Percentiles rank a stretch among this genome's conserved stretches.
These are phyloP conservation scores for Globisporangium ultimum DNA, from an alignment of 352 stramenopile genomes.

Conservation along the genomic window DNA sequence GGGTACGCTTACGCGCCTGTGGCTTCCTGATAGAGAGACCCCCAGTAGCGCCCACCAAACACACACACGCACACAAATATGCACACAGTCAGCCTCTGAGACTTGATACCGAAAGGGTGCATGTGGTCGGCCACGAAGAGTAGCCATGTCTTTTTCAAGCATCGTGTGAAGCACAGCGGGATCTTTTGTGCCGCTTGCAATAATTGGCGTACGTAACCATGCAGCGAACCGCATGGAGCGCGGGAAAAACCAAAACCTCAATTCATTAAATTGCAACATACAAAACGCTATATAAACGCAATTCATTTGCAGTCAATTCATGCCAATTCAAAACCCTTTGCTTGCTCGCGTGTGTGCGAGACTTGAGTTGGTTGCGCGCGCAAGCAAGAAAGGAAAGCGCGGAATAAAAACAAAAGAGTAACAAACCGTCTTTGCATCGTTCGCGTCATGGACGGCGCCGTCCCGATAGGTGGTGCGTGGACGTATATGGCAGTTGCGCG, in stretches of 20 bases:
- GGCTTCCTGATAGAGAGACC: too few species aligned
- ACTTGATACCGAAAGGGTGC: constrained; percentile 15
- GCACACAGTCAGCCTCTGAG: constrained; percentile 3
- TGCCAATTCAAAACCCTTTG: constrained; percentile 2
- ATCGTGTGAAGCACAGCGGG: not conserved
- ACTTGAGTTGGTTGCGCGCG: not conserved
- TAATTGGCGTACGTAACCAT: too few species aligned
- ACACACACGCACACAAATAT: too few species aligned
- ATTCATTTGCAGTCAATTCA: constrained; percentile 26
- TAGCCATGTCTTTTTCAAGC: not conserved
- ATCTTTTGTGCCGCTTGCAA: not conserved
- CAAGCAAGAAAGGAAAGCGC: not conserved
- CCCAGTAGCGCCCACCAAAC: too few species aligned
- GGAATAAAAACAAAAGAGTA: not conserved
- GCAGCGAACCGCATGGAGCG: not conserved
- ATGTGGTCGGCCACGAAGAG: not conserved
- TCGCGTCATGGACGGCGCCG: not conserved
- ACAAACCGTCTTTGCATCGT: not conserved
- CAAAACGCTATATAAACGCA: constrained; percentile 31
- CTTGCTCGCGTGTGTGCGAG: not conserved
- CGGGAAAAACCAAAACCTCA: constrained; percentile 10
- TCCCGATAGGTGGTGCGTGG: not conserved
- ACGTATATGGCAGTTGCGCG: not conserved
- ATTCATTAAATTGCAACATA: constrained; percentile 64
- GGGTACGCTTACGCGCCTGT: too few species aligned